A percentile compares a stretch with the other conserved stretches of the same genome.
Evolutionary conservation across 805 yeast genomes (phyloP).

Genomic region (Pichia cabralensis): DNA sequence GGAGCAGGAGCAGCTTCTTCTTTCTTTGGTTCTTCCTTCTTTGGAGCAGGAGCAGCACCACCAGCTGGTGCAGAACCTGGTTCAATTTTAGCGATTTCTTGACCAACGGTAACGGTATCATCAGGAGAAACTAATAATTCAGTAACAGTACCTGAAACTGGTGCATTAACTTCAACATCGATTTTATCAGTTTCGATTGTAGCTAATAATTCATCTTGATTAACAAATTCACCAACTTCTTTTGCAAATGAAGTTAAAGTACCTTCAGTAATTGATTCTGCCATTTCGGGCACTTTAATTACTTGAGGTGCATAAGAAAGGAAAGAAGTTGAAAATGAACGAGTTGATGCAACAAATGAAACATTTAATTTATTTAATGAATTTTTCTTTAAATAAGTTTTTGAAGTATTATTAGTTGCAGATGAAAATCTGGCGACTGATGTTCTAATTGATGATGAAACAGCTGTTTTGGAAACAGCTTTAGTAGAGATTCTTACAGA

Average conservation of each 20-base stretch:
- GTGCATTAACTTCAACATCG: conserved; percentile 94
- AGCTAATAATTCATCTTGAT: conserved; percentile 82
- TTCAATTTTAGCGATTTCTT: conserved; percentile 80
- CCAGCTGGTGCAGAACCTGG: conserved; percentile 64
- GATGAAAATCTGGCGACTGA: neutral
- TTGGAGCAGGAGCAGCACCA: conserved; percentile 31
- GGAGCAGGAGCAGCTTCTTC: conserved; percentile 1
- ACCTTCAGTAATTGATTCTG: conserved; percentile 97
- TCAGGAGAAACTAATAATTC: conserved; percentile 78
- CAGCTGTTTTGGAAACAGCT: neutral
- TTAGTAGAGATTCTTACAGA: conserved; percentile 9
- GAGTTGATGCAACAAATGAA: neutral
- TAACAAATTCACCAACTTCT: conserved; percentile 80
- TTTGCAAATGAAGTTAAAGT: conserved; percentile 62
- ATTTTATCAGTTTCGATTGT: conserved; percentile 98
- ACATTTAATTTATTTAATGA: too few relatives aligned
- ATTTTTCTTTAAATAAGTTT: too few relatives aligned
- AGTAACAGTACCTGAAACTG: conserved; percentile 79
- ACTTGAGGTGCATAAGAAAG: conserved; percentile 11
- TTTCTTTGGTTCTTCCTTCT: conserved; percentile 8
- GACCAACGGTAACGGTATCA: conserved; percentile 94
- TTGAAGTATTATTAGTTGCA: too few relatives aligned
- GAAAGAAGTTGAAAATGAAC: conserved; percentile 4
- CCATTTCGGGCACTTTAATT: conserved; percentile 96
- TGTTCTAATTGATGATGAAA: neutral